Base-by-base conservation (phyloP, 2,329 filamentous ascomycete species). In the Xylaria sp. region DNA sequence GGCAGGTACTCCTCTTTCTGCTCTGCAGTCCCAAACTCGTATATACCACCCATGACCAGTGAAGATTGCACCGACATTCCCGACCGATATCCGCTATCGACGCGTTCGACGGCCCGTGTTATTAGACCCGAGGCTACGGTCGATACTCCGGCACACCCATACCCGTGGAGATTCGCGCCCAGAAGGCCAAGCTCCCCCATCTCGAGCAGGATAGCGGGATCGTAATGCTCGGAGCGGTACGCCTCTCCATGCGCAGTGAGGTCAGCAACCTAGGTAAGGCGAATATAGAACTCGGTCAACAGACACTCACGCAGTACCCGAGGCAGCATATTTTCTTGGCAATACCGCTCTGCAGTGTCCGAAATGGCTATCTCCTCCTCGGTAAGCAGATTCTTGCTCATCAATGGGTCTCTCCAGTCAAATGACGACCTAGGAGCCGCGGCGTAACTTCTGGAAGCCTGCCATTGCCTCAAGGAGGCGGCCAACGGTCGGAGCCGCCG, bases 51-150 rank as follows among this genome's bases (percentile, higher is more conserved):
- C 92, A 96, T 96, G 19, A 88, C 90, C n/a, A 96, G 78, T 1
- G 92, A 94, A 56, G 90, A 93, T 72, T 96, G 92, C 18, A 96
- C 92, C 6, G 91, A 95, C 88, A 96, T 95, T 61, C 90, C 92
- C 44, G 91, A 95, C 54, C 92, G 85, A 74, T 96, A 96, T 44
- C 92, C 92, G 56, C 90, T 94, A 70, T 96, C 92, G 22, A 96
- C 90, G 52, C 91, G 84, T 74, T 96, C 92, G 17, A 96, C 91
- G 60, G 92, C 92, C 69, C 91, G 85, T 18, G 91, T 95, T 72
- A 96, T 96, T 60, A 96, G 77, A 19, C 91, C 92, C n/a, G 88
- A 89, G 7, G 92, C 92, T 42, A 96, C 91, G 49, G 88, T 92
- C 60, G 90, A 93, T 21, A 90, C 89, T 49, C 92, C 92, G 4